phyloP scores from a whole-genome alignment of 2,329 filamentous ascomycete genomes.

The Grosmannia huntii region DNA sequence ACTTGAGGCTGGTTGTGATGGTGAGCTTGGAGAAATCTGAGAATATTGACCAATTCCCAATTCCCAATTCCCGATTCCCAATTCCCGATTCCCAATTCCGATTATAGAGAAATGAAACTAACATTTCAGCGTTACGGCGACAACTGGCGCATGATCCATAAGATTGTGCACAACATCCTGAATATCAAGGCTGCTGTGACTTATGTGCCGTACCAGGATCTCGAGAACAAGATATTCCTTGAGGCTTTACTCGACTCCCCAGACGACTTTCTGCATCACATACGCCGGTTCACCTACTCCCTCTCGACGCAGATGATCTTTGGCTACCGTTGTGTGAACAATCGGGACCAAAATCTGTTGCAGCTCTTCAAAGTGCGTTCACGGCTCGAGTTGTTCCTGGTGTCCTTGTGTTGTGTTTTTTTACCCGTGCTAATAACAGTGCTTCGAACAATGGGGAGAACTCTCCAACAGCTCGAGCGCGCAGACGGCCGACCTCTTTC shows the following conservation, averaged over 20 bases:
- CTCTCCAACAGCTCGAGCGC: not conserved
- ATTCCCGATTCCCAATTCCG: not conserved
- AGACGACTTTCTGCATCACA: constrained; percentile 13
- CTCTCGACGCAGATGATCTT: constrained; percentile 12
- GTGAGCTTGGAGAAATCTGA: not conserved
- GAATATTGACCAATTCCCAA: not conserved
- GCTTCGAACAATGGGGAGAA: not conserved
- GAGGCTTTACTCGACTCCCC: constrained; percentile 28
- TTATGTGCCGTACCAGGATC: constrained; percentile 42
- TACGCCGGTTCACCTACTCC: constrained; percentile 10
- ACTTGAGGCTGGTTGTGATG: not conserved
- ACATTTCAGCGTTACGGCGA: constrained; percentile 17
- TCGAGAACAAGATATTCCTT: constrained; percentile 44
- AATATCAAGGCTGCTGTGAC: constrained; percentile 30
- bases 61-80: not conserved
- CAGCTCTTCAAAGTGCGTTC: constrained; percentile 5
- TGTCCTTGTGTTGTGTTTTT: not conserved
- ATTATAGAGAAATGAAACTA: not conserved
- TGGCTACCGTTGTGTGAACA: constrained; percentile 8
- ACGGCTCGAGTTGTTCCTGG: not conserved
- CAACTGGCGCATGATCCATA: constrained; percentile 22
- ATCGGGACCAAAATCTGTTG: constrained; percentile 8
- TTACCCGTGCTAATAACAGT: not conserved
- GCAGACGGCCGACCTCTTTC: constrained; percentile 5
- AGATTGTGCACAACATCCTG: constrained; percentile 30